phyloP scores from a whole-genome alignment of 805 yeast species.

The Kregervanrija delftensis region DNA sequence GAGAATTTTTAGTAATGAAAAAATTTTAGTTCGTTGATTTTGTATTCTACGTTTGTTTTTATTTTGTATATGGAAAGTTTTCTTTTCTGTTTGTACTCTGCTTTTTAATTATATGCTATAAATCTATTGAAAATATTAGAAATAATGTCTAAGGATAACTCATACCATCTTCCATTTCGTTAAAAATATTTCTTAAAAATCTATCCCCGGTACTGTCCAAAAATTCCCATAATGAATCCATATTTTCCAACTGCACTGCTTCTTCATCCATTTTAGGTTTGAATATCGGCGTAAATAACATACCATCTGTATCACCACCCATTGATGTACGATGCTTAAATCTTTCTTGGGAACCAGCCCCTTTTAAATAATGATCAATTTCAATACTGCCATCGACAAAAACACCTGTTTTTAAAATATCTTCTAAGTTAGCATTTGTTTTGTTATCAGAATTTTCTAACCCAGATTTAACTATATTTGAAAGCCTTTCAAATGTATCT shows the following conservation, averaged over 20 bases:
- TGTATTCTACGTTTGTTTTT: neutral
- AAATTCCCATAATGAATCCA: conserved; percentile 24
- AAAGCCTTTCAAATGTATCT: conserved; percentile 24
- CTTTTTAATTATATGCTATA: neutral
- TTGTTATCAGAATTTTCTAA: neutral
- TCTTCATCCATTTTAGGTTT: neutral
- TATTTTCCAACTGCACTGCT: neutral
- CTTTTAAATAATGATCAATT: conserved; percentile 10
- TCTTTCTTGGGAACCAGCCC: neutral
- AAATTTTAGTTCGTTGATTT: conserved; percentile 36
- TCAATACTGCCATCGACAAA: conserved; percentile 13
- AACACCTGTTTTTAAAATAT: conserved; percentile 5
- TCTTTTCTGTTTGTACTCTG: conserved; percentile 2
- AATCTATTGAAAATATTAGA: neutral
- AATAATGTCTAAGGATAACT: neutral
- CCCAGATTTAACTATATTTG: conserved; percentile 9
- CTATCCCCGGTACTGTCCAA: conserved; percentile 25
- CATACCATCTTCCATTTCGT: conserved; percentile 22
- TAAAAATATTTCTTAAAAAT: conserved; percentile 23
- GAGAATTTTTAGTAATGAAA: conserved; percentile 58
- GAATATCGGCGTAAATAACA: neutral
- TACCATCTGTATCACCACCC: conserved; percentile 7
- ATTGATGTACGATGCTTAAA: conserved; percentile 1
- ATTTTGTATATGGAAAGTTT: neutral
- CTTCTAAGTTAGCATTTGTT: neutral